Conservation (phyloP, 2,329 filamentous ascomycete species). For the Microsporum ferrugineum region DNA sequence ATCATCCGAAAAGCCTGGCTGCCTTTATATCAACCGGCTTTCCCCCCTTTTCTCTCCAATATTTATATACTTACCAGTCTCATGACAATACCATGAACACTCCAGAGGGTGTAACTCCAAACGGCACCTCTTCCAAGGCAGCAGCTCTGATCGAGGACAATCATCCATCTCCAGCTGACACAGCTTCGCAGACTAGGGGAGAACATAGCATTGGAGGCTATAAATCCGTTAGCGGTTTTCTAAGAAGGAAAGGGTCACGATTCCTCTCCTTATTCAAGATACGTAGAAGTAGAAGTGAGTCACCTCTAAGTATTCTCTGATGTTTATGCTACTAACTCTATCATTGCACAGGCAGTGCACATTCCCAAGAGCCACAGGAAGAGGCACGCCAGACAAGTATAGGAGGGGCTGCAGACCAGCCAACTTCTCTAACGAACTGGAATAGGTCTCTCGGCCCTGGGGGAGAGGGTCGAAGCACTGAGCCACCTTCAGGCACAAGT, state of each 20-base stretch:
- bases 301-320: not conserved
- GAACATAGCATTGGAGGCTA: conserved; percentile 10
- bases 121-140: not conserved
- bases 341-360: not conserved
- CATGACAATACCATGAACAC: conserved; percentile 1
- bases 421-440: not conserved
- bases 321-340: not conserved
- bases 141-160: not conserved
- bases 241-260: conserved; percentile 29
- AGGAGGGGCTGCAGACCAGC: not conserved
- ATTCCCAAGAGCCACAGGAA: not conserved
- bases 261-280: conserved; percentile 28
- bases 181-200: conserved; percentile 8
- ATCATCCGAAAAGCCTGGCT: not conserved
- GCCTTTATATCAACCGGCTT: not conserved
- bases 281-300: conserved; percentile 20
- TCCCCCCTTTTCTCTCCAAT: not conserved
- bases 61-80: conserved; percentile 4
- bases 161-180: conserved; percentile 13
- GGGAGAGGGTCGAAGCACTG: not conserved
- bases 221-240: conserved; percentile 21
- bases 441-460: not conserved
- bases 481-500: not conserved
- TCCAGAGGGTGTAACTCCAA: not conserved
- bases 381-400: not conserved